Evolutionary conservation across 1,284 basidiomycete genomes (phyloP), one percentile per base, ranked within the genome.

Genomic region (Meira miltonrushii): DNA sequence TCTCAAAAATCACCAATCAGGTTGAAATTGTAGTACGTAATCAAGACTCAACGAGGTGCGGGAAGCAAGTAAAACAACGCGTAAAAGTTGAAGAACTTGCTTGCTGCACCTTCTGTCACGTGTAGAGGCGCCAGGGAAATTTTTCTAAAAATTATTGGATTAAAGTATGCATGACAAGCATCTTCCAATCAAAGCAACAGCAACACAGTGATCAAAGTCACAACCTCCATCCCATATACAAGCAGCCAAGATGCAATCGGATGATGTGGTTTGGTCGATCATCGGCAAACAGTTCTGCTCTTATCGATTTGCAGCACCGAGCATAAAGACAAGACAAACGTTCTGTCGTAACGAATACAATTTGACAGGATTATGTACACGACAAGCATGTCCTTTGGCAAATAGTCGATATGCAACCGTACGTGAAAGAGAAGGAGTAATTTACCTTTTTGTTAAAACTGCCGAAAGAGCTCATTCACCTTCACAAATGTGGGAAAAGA

Each of bases 261-360:
- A 78, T 67, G 76, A 78, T 55, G 72, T 77, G 25, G 66, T 78
- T 39, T 78, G 76, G 76, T 66, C 67, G 33, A 64, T 78, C 50
- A 72, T 78, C 55, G 74, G 74, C 11, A 68, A 74, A 58, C 62
- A 71, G 39, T 73, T 73, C 55, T 78, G 76, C 63, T 77, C 75
- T 47, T 78, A 75, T 69, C 75, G 75, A 65, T 70, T 78, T 66
- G 72, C 70, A 55, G 72, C 73, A 17, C 44, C 37, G 15, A 12
- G n/a, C 50, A 54, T 48, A 15, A 65, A 71, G 47, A 73, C 71
- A 33, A 71, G 73, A 46, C 61, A 59, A 11, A 97, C 95, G 77
- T 97, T 98, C 81, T 98, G 95, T 81, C 84, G 93, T 54, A 98
- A 98, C 80, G 92, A 96, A 80, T 97, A 95, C 83, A 99, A 99